Evolutionary conservation across 805 yeast genomes (phyloP).

Genomic region (Yarrowia yakushimensis): DNA sequence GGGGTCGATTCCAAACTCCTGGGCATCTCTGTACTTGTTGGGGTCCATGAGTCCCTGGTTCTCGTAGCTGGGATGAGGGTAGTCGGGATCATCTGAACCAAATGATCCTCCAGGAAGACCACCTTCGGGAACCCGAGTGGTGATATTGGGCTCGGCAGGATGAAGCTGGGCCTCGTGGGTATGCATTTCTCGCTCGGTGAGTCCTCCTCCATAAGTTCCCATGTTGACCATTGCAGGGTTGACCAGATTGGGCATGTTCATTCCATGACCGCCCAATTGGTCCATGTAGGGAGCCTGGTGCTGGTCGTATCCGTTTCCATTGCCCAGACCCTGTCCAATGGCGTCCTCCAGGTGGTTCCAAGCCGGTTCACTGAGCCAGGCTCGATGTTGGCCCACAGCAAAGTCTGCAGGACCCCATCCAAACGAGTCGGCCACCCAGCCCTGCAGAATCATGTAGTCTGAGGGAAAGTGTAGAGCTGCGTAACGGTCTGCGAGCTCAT

Average conservation of each 20-base stretch:
- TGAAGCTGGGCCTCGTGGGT: slow-evolving; percentile 21
- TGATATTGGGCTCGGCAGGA: slow-evolving; percentile 20
- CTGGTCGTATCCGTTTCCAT: not conserved
- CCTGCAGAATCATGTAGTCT: slow-evolving; percentile 33
- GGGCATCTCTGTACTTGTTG: slow-evolving; percentile 32
- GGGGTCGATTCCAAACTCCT: slow-evolving; percentile 28
- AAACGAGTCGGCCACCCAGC: slow-evolving; percentile 39
- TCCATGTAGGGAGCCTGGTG: slow-evolving; percentile 1
- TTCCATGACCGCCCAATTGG: slow-evolving; percentile 5
- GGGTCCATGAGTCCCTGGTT: slow-evolving; percentile 29
- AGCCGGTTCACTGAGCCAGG: slow-evolving; percentile 41
- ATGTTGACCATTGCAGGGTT: slow-evolving; percentile 14
- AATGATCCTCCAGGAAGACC: not conserved
- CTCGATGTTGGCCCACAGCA: slow-evolving; percentile 38
- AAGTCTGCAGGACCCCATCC: slow-evolving; percentile 39
- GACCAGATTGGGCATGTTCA: slow-evolving; percentile 6
- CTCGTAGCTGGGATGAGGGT: slow-evolving; percentile 32
- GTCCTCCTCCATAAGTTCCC: slow-evolving; percentile 4
- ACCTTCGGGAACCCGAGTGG: not conserved
- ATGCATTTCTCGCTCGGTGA: slow-evolving; percentile 15
- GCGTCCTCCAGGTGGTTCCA: slow-evolving; percentile 40
- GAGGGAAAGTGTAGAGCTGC: slow-evolving; percentile 36
- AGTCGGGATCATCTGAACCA: not conserved
- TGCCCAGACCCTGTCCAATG: slow-evolving; percentile 8
- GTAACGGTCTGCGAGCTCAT: slow-evolving; percentile 40